Evolutionary conservation across 306 rosid genomes (phyloP).

Genomic region (Inga laurina): DNA sequence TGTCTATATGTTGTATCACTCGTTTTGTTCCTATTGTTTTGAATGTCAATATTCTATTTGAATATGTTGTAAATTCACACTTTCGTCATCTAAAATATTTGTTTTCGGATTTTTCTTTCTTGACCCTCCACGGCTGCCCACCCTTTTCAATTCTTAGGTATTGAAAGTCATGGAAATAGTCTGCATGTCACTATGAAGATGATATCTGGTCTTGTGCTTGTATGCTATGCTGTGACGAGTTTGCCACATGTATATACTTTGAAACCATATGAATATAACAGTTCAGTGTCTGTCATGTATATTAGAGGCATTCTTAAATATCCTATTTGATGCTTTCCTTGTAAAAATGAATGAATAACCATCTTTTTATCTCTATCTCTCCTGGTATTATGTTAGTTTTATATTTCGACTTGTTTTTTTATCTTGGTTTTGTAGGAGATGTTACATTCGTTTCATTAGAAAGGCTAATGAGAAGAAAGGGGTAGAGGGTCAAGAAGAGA

Average conservation of each 20-base stretch:
- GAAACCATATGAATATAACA: neutral
- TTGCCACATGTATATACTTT: neutral
- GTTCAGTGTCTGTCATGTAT: neutral
- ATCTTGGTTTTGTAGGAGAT: slow-evolving; percentile 62
- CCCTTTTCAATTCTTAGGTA: neutral
- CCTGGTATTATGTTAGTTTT: neutral
- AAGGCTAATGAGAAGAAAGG: slow-evolving; percentile 88
- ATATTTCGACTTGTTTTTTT: slow-evolving; percentile 28
- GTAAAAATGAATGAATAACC: slow-evolving; percentile 12
- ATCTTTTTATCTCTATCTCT: slow-evolving; percentile 7
- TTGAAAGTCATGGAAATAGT: neutral
- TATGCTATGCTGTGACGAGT: neutral
- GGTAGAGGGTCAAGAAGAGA: slow-evolving; percentile 95
- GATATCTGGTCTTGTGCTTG: neutral
- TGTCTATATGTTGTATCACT: neutral
- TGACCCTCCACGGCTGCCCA: too few relatives aligned
- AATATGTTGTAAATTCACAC: neutral
- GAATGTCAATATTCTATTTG: neutral
- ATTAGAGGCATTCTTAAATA: neutral
- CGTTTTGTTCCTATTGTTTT: neutral
- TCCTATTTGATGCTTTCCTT: slow-evolving; percentile 16
- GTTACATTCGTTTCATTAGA: slow-evolving; percentile 91
- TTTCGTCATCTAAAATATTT: neutral
- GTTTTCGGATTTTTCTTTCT: neutral
- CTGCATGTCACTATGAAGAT: neutral